Evolutionary conservation across 2,329 filamentous ascomycete genomes (phyloP), one percentile per base, ranked within the genome.

Genomic region (Grosmannia penicillata): DNA sequence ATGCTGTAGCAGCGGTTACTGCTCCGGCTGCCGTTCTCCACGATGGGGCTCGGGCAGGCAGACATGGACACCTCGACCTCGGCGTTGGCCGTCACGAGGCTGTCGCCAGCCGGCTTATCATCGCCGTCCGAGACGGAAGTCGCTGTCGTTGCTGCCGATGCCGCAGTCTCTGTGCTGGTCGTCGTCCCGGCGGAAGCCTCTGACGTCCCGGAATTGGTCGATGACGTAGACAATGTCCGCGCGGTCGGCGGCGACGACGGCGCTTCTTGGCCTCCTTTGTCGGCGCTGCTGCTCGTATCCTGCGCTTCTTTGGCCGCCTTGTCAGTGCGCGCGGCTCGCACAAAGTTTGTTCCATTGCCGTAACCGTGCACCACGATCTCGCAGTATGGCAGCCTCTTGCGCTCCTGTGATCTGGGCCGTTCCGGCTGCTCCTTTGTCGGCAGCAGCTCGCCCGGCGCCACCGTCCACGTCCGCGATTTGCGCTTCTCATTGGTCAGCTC

Each of bases 291-390:
- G n/a, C 10, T 14, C 19, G 6, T 4, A 17, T 21, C 2, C 11
- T 19, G 19, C 1, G n/a, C n/a, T n/a, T n/a, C n/a, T n/a, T n/a
- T 19, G 3, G 32, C 32, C 4, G 28, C 19, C 9, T 30, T 24
- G 2, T 13, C 21, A n/a, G 38, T 23, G 8, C 33, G 11, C 14
- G 37, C n/a, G 4, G 38, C 29, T 11, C 39, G 25, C n/a, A 47
- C 43, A 0, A 38, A 17, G 26, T 66, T 66, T 3, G 62, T 68
- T 1, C 66, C 67, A 35, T 72, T 72, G 9, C 68, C 69, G 41
- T 73, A 72, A 1, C 67, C 66, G 5, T 63, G 58, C 7, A 72
- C 59, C 0, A 71, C 54, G 22, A 72, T 71, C 47, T 74, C 69
- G 38, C 66, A 63, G 41, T 65, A 63, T 0, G 51, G 45, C 2